A percentile compares a stretch with the other conserved stretches of the same genome.
Evolutionary conservation across 2,329 filamentous ascomycete genomes (phyloP).

Genomic region (Exophiala calicioides): DNA sequence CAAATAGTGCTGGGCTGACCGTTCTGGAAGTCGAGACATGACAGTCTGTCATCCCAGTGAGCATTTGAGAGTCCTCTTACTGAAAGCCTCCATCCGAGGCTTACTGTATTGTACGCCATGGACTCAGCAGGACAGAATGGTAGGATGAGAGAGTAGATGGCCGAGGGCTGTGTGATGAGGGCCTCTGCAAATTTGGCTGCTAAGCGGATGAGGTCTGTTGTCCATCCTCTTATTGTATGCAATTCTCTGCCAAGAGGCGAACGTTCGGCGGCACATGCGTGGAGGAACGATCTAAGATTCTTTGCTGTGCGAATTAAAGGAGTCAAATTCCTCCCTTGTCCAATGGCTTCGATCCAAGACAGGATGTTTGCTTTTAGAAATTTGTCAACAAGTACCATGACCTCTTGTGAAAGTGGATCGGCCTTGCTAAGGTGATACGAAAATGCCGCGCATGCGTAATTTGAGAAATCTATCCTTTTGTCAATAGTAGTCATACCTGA

Average conservation of each 20-base stretch:
- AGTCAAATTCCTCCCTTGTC: slow-evolving; percentile 12
- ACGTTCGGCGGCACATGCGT: too few species aligned
- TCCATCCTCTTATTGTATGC: too few species aligned
- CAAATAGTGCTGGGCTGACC: slow-evolving; percentile 18
- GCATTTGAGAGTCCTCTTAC: slow-evolving; percentile 23
- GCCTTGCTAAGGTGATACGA: slow-evolving; percentile 40
- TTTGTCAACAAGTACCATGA: slow-evolving; percentile 32
- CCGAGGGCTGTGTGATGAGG: too few species aligned
- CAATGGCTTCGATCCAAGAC: slow-evolving; percentile 41
- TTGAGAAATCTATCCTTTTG: slow-evolving; percentile 27
- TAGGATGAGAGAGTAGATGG: slow-evolving; percentile 42
- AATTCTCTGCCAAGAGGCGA: too few species aligned
- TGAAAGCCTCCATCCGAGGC: slow-evolving; percentile 16
- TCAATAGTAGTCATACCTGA: slow-evolving; percentile 13
- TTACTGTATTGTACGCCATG: slow-evolving; percentile 34
- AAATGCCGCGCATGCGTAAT: slow-evolving; percentile 38
- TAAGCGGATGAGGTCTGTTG: too few species aligned
- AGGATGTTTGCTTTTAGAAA: slow-evolving; percentile 41
- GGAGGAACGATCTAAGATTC: too few species aligned
- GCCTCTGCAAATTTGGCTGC: too few species aligned
- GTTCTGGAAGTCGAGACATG: slow-evolving; percentile 18
- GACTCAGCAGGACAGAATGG: slow-evolving; percentile 43
- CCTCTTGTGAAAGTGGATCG: slow-evolving; percentile 25
- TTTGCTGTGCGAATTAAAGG: not conserved
- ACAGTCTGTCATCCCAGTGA: slow-evolving; percentile 26